phyloP scores from a whole-genome alignment of 2,329 filamentous ascomycete species.

The Talaromyces funiculosus region DNA sequence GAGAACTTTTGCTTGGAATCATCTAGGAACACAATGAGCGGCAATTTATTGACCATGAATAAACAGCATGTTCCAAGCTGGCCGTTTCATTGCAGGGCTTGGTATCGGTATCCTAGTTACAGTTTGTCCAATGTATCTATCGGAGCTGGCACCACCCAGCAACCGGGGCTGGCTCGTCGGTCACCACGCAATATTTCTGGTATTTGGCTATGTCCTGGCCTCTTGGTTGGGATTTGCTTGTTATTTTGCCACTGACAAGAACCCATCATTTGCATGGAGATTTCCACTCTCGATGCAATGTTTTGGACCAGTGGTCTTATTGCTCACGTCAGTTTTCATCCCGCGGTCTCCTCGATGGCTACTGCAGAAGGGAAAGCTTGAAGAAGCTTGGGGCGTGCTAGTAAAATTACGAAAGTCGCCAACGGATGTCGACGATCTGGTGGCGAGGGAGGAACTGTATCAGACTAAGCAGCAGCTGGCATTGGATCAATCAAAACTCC shows the following conservation, averaged over 20 bases:
- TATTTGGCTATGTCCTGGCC: conserved; percentile 44
- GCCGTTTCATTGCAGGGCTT: conserved; percentile 39
- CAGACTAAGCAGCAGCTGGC: conserved; percentile 45
- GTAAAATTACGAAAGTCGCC: conserved; percentile 34
- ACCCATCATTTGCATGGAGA: conserved; percentile 41
- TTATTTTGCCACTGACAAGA: conserved; percentile 36
- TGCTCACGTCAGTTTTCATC: conserved; percentile 39
- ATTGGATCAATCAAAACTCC: conserved; percentile 40
- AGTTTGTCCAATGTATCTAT: conserved; percentile 43
- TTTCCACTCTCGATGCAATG: conserved; percentile 42
- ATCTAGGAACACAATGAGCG: too few species aligned
- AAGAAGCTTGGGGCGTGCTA: conserved; percentile 44
- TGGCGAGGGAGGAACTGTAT: conserved; percentile 44
- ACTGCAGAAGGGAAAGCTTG: conserved; percentile 40
- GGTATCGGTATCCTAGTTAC: conserved; percentile 41
- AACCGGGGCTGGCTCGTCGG: conserved; percentile 43
- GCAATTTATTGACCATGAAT: background rate
- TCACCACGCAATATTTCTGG: conserved; percentile 44
- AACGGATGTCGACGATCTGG: conserved; percentile 37
- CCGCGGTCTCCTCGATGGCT: conserved; percentile 48
- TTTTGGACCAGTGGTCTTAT: conserved; percentile 36
- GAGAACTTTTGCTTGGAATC: too few species aligned
- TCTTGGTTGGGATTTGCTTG: conserved; percentile 43
- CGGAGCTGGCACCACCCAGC: conserved; percentile 38
- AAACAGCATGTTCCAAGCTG: conserved; percentile 42